Conservation (phyloP, 1,284 basidiomycete genomes). For the Irpex lacteus region DNA sequence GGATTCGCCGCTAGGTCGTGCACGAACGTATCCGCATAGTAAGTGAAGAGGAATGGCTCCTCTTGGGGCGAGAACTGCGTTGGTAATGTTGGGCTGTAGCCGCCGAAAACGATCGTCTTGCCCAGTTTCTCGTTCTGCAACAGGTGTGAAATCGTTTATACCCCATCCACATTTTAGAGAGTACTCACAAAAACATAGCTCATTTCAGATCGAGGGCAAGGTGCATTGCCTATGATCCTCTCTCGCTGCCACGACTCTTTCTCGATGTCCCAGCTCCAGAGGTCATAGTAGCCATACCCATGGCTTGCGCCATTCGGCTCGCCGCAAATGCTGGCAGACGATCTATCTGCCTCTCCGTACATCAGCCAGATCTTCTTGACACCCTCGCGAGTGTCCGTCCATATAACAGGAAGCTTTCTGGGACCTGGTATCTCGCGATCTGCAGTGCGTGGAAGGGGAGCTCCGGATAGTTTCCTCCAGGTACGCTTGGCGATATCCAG, state of each 20-base stretch:
- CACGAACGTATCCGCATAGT: constrained; percentile 37
- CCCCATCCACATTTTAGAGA: no score
- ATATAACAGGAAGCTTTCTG: constrained; percentile 30
- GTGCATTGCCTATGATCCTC: constrained; percentile 35
- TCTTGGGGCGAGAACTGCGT: constrained; percentile 19
- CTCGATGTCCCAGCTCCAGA: constrained; percentile 39
- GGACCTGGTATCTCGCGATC: constrained; percentile 23
- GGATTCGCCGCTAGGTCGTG: constrained; percentile 20
- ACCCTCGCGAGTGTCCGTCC: constrained; percentile 24
- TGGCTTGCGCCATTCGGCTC: constrained; percentile 25
- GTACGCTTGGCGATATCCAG: constrained; percentile 22
- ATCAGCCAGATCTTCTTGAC: constrained; percentile 31
- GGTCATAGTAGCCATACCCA: constrained; percentile 34
- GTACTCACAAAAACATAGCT: constrained; percentile 33
- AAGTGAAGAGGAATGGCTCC: constrained; percentile 29
- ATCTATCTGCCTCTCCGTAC: constrained; percentile 35
- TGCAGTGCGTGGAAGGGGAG: constrained; percentile 1
- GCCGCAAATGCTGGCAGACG: constrained; percentile 20
- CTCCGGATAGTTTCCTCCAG: constrained; percentile 23
- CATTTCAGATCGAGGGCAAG: constrained; percentile 37
- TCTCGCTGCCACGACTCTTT: constrained; percentile 35
- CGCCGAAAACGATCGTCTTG: constrained; percentile 37
- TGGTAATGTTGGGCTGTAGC: constrained; percentile 35
- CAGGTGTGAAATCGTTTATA: neutral
- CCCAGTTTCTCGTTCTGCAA: constrained; percentile 34